Evolutionary conservation across 1,284 basidiomycete species (phyloP).

Genomic region (Trametes hirsuta): DNA sequence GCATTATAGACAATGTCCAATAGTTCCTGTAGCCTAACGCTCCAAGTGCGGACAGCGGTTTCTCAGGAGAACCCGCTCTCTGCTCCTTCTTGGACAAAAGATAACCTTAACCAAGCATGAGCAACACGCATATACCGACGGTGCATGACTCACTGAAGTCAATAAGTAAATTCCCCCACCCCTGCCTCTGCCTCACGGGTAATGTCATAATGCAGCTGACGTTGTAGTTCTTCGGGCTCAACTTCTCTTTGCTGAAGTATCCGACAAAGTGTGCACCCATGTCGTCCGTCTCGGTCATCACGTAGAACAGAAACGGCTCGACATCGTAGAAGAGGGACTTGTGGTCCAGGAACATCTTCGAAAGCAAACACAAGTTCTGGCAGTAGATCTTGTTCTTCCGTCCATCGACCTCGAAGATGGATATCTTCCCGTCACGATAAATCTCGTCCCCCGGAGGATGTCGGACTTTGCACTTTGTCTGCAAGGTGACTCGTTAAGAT

Average conservation of each 20-base stretch:
- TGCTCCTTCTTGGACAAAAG: slow-evolving; percentile 94
- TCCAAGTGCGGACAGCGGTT: slow-evolving; percentile 89
- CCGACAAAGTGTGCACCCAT: slow-evolving; percentile 94
- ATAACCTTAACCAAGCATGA: slow-evolving; percentile 68
- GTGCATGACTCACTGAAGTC: slow-evolving; percentile 85
- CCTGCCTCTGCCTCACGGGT: slow-evolving; percentile 91
- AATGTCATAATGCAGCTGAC: slow-evolving; percentile 99
- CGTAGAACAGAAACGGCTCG: slow-evolving; percentile 98
- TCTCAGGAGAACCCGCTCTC: slow-evolving; percentile 87
- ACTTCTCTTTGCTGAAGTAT: slow-evolving; percentile 99
- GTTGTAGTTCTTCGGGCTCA: slow-evolving; percentile 94
- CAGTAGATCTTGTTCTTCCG: slow-evolving; percentile 99
- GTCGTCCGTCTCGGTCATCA: slow-evolving; percentile 93
- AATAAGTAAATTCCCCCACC: slow-evolving; percentile 94
- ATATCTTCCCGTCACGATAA: slow-evolving; percentile 87
- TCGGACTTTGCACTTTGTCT: slow-evolving; percentile 94
- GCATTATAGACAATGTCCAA: slow-evolving; percentile 92
- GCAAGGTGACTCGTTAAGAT: slow-evolving; percentile 3
- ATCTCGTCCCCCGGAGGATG: slow-evolving; percentile 99
- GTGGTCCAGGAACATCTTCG: slow-evolving; percentile 99
- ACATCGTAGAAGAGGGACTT: slow-evolving; percentile 99
- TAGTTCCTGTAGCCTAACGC: slow-evolving; percentile 94
- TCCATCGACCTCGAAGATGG: slow-evolving; percentile 98
- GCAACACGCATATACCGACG: background rate
- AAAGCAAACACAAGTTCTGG: slow-evolving; percentile 97